These are phyloP conservation scores for Deinandra increscens DNA, from an alignment of 129 eudicot species.

Conservation along the genomic window DNA sequence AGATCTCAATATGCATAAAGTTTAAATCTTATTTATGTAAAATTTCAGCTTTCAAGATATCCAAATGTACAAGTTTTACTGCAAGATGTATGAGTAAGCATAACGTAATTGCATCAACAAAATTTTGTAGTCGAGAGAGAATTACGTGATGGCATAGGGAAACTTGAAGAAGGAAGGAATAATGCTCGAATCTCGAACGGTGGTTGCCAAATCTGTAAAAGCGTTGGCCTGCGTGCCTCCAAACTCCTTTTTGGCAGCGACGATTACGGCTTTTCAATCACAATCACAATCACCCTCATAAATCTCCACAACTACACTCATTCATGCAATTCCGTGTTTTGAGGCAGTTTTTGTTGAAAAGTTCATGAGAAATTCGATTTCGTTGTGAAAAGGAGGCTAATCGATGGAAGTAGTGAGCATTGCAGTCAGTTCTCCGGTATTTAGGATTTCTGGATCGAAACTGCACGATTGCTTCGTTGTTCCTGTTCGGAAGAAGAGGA, in stretches of 20 bases:
- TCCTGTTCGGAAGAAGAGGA: constrained; percentile 19
- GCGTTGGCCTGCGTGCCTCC: constrained; percentile 22
- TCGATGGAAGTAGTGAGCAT: constrained; percentile 25
- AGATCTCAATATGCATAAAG: no score
- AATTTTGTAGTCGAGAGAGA: no score
- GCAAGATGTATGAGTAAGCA: no score
- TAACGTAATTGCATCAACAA: no score
- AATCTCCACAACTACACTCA: background rate
- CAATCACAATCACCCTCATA: constrained; percentile 7
- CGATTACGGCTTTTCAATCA: constrained; percentile 21
- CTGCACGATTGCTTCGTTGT: constrained; percentile 5
- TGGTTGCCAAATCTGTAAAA: constrained; percentile 18
- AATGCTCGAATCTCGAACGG: constrained; percentile 33
- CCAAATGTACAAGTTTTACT: background rate
- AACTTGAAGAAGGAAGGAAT: constrained; percentile 23
- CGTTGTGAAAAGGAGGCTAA: constrained; percentile 1
- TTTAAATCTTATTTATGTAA: no score
- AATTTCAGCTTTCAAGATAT: background rate
- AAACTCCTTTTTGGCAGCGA: constrained; percentile 31
- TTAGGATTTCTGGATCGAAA: constrained; percentile 5
- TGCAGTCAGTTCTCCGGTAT: constrained; percentile 18
- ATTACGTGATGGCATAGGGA: background rate
- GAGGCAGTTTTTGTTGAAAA: background rate
- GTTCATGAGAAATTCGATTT: constrained; percentile 17
- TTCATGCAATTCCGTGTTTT: constrained; percentile 11